A percentile compares a stretch with the other conserved stretches of the same genome.
These are phyloP conservation scores for Macrolepiota dolichaula DNA, from an alignment of 768 basidiomycete species.

Conservation along the genomic window DNA sequence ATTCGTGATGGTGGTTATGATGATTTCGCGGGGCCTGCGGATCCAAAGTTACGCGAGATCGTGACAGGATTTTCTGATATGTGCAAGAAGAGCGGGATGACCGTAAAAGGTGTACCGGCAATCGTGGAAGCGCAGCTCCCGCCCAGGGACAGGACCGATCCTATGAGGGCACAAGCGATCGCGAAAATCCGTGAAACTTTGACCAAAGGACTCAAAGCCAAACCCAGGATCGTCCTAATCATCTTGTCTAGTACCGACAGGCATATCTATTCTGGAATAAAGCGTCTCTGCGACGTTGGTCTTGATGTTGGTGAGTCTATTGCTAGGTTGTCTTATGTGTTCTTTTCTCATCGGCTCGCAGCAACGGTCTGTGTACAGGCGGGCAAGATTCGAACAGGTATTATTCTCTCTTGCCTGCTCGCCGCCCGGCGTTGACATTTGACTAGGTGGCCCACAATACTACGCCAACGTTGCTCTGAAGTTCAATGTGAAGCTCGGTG, in stretches of 20 bases:
- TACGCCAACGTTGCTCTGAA: conserved; percentile 83
- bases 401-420: conserved; percentile 25
- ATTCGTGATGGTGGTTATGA: conserved; percentile 55
- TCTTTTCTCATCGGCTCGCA: conserved; percentile 12
- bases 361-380: conserved; percentile 76
- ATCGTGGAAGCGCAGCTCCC: conserved; percentile 46
- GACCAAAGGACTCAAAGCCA: conserved; percentile 30
- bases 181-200: conserved; percentile 38
- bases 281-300: conserved; percentile 63
- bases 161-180: conserved; percentile 50
- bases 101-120: conserved; percentile 34
- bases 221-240: conserved; percentile 60
- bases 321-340: neutral
- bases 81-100: conserved; percentile 66
- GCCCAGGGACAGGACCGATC: conserved; percentile 46
- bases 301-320: conserved; percentile 51
- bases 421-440: conserved; percentile 20
- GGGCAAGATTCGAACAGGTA: conserved; percentile 58
- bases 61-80: conserved; percentile 51
- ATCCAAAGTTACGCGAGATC: conserved; percentile 51
- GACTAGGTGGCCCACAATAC: conserved; percentile 57
- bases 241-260: conserved; percentile 71
- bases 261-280: conserved; percentile 73
- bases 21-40: conserved; percentile 54
- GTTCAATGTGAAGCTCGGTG: conserved; percentile 81